Conservation (phyloP, 2,329 filamentous ascomycete species). For the Colletotrichum brevisporum region DNA sequence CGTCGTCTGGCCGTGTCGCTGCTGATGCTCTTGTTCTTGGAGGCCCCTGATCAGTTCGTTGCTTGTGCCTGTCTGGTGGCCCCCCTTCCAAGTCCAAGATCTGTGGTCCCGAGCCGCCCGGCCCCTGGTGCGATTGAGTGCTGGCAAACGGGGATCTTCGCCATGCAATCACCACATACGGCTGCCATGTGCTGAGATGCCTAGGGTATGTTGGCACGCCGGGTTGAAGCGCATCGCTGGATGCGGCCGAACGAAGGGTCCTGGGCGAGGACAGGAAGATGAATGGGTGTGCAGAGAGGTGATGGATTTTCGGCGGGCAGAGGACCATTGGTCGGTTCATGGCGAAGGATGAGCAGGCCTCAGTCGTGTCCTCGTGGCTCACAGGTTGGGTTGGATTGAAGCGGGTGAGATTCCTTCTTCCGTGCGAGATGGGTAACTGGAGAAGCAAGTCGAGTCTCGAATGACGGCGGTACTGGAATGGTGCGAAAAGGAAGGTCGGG, state of each 20-base stretch:
- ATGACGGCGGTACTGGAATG: not conserved
- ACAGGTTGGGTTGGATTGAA: conserved; percentile 21
- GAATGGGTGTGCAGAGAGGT: not conserved
- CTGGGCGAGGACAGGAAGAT: not conserved
- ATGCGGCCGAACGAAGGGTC: conserved; percentile 20
- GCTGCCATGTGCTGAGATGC: conserved; percentile 31
- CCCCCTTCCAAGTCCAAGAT: conserved; percentile 20
- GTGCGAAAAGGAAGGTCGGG: not conserved
- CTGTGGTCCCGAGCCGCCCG: conserved; percentile 31
- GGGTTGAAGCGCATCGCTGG: conserved; percentile 4
- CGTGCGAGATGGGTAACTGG: conserved; percentile 16
- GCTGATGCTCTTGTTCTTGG: not conserved
- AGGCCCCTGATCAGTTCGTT: not conserved
- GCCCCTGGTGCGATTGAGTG: conserved; percentile 10
- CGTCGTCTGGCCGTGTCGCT: not conserved
- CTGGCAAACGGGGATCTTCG: conserved; percentile 32
- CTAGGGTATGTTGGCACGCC: conserved; percentile 3
- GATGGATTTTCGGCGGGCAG: not conserved
- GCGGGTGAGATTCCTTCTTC: conserved; percentile 33
- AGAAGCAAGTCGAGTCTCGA: conserved; percentile 8
- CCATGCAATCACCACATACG: conserved; percentile 28
- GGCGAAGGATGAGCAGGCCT: conserved; percentile 10
- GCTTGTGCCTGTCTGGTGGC: conserved; percentile 4
- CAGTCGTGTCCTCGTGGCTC: conserved; percentile 14
- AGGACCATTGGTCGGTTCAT: conserved; percentile 4